Base-by-base conservation (phyloP, 495 filamentous ascomycete genomes). In the Trichocladium antarcticum region DNA sequence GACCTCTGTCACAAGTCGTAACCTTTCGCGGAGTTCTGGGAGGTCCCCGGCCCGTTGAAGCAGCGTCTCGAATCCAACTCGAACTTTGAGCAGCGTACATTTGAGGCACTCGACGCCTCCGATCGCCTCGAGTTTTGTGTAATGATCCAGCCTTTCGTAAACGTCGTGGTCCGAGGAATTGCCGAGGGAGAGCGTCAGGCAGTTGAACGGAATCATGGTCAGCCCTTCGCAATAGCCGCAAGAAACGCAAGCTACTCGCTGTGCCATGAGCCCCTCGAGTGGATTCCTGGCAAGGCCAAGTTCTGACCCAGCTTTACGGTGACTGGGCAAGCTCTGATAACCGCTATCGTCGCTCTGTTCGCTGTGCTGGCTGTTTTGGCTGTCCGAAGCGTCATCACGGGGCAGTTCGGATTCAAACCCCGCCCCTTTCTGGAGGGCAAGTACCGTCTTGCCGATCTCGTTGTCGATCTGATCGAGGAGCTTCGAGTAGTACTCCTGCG, bases 401-500 rank as follows among this genome's bases (percentile, higher is more conserved):
- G 52, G 32, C 47, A 57, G 21, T 34, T 58, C 50, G 14, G 46
- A 31, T 24, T 71, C 64, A 37, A 68, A 56, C 20, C 62, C 55
- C 14, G 61, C 40, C 42, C 65, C 50, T 36, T 66, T 64, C 52
- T 68, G 57, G 15, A 70, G 66, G 2, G 66, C 67, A 28, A 51
- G 51, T 6, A 71, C 62, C 17, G 70, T 74, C 41, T 72, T 72
- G 15, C 68, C 62, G 21, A 85, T 70, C 54, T 93, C 89, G 55
- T 82, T 82, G 56, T 97, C 88, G 37, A 99, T 68, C 53, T 89
- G 80, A 42, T 90, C 86, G 46, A 95, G 71, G 20, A 99, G 68
- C 56, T 89, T 94, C 15, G 88, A 87, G 47, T 85, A 95, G 60
- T 95, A 99, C 63, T 99, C 93, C 64, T 99, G 93, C 5, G 93